A percentile compares a stretch with the other conserved stretches of the same genome.
These are phyloP conservation scores for Aspergillus nidulans DNA, from an alignment of 495 filamentous ascomycete genomes.

Conservation along the genomic window DNA sequence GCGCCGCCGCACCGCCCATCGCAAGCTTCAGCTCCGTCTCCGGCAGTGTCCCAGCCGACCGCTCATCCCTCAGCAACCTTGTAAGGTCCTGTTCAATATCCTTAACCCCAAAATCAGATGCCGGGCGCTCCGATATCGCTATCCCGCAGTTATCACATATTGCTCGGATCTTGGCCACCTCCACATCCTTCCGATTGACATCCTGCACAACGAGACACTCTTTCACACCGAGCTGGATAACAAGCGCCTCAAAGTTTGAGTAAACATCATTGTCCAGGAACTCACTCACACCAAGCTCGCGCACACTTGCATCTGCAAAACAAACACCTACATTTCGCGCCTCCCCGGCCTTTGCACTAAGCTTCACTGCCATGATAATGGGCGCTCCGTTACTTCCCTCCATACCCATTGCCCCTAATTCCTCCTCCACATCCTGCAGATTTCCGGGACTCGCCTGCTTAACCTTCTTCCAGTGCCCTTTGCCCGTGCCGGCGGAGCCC, in stretches of 20 bases:
- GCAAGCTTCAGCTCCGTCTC: slow-evolving; percentile 93
- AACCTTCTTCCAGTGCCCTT: slow-evolving; percentile 82
- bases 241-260: slow-evolving; percentile 93
- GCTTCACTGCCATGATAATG: slow-evolving; percentile 91
- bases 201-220: slow-evolving; percentile 84
- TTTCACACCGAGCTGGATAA: slow-evolving; percentile 94
- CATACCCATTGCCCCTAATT: slow-evolving; percentile 62
- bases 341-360: slow-evolving; percentile 79
- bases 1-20: slow-evolving; percentile 88
- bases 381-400: slow-evolving; percentile 77
- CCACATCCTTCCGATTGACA: slow-evolving; percentile 73
- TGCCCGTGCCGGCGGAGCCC: slow-evolving; percentile 56
- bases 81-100: slow-evolving; percentile 97
- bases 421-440: slow-evolving; percentile 94
- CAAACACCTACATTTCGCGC: slow-evolving; percentile 88
- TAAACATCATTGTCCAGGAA: slow-evolving; percentile 98
- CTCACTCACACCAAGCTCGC: slow-evolving; percentile 94
- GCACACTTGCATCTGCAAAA: slow-evolving; percentile 95
- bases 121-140: slow-evolving; percentile 73
- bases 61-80: slow-evolving; percentile 79
- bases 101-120: slow-evolving; percentile 75
- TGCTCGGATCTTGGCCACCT: slow-evolving; percentile 78
- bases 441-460: slow-evolving; percentile 96
- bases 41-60: slow-evolving; percentile 69
- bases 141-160: slow-evolving; percentile 92